Conservation (phyloP, 495 filamentous ascomycete species). For the Cercophora newfieldiana region DNA sequence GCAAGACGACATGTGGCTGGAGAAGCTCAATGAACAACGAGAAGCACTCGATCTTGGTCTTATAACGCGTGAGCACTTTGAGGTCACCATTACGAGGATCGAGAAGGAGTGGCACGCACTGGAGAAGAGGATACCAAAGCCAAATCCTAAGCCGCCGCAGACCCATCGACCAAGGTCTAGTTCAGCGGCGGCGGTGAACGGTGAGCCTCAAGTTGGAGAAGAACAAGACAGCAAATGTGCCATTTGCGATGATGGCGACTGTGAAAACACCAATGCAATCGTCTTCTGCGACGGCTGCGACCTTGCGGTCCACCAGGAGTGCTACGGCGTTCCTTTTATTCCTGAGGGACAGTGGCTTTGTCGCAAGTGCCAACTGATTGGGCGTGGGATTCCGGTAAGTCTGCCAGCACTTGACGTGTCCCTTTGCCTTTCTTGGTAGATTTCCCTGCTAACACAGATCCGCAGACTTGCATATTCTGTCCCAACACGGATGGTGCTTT, state of each 20-base stretch:
- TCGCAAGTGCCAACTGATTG: constrained; percentile 93
- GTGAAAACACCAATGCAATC: constrained; percentile 99
- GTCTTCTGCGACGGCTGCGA: constrained; percentile 99
- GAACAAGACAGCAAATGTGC: constrained; percentile 97
- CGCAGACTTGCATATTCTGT: constrained; percentile 91
- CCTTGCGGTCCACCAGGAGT: constrained; percentile 96
- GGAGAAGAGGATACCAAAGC: constrained; percentile 94
- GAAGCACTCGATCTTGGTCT: constrained; percentile 69
- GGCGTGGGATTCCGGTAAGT: constrained; percentile 79
- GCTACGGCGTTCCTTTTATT: constrained; percentile 98
- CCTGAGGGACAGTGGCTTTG: constrained; percentile 98
- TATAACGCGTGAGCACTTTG: constrained; percentile 90
- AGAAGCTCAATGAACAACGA: constrained; percentile 75
- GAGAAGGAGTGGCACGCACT: constrained; percentile 98
- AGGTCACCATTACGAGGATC: constrained; percentile 97
- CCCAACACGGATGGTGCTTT: constrained; percentile 97
- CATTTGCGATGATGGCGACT: constrained; percentile 97
- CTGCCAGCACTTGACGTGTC: constrained; percentile 13
- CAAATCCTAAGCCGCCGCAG: constrained; percentile 91
- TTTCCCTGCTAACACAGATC: constrained; percentile 11
- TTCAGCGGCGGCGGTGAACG: constrained; percentile 88
- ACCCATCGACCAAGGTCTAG: constrained; percentile 88
- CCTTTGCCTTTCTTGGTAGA: neutral
- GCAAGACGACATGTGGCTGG: constrained; percentile 95
- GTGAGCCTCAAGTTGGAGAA: constrained; percentile 82